Evolutionary conservation across 1,284 basidiomycete species (phyloP), one percentile per base, ranked within the genome.

Genomic region (Ustilago tritici): DNA sequence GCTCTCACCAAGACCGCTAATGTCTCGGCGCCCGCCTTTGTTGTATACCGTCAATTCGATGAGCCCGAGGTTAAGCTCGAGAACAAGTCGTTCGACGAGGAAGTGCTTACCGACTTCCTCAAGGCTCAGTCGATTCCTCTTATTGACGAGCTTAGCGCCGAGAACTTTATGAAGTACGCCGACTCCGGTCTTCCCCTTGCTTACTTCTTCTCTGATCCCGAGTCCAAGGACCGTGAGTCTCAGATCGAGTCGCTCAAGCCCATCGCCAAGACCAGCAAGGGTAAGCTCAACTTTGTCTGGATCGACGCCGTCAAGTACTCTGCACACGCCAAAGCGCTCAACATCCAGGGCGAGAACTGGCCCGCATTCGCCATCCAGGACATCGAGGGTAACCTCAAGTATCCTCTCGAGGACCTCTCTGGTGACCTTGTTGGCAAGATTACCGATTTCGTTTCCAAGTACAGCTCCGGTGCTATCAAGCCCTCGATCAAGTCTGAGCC

Each of bases 231-330:
- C 70, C 92, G 90, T 82, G 89, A 93, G 31, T 88, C 89, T 53
- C 87, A 92, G 65, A 89, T 96, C 76, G 91, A 92, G 52, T 88
- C 89, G 62, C 87, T 98, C 81, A 90, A 89, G 82, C 91, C 93
- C 2, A 86, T 96, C 64, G 95, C 96, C 34, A 89, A 91, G 71
- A 90, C 91, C 85, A 90, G 91, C 90, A 95, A 93, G 88, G 91
- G 91, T 84, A 92, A 93, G 88, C 83, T 98, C 86, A 98, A 97
- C 92, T 96, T 99, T 88, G 96, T 99, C 78, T 97, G 92, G 92
- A 99, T 99, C 83, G 97, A 99, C 87, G 95, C 93, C 28, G 88
- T 92, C 88, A 95, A 87, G 88, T 99, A 95, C 84, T 91, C 90
- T 83, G 95, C 98, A 84, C 97, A 99, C 89, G 97, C 93, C 82